A percentile compares a stretch with the other conserved stretches of the same genome.
Conservation (phyloP, 2,329 filamentous ascomycete genomes). For the Colletotrichum gloeosporioides region DNA sequence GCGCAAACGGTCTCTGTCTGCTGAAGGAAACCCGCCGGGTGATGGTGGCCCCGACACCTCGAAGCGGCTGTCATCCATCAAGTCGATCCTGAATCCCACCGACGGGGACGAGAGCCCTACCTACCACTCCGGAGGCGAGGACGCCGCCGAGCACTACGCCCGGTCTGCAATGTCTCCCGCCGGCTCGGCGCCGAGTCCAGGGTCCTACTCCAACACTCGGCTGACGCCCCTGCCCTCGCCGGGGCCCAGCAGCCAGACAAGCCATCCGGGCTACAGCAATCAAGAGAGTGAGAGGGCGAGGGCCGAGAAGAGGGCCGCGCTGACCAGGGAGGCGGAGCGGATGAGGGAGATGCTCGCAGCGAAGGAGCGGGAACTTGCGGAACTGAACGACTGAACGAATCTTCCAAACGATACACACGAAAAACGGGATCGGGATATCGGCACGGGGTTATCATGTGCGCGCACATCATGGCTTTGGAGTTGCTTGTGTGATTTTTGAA, state of each 20-base stretch:
- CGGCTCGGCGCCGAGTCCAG: constrained; percentile 46
- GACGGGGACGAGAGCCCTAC: constrained; percentile 29
- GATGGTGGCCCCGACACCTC: constrained; percentile 52
- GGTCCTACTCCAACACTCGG: constrained; percentile 38
- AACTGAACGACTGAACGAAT: constrained; percentile 5
- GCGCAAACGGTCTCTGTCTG: constrained; percentile 73
- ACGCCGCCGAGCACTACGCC: constrained; percentile 44
- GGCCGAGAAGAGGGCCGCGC: constrained; percentile 66
- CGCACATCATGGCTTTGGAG: constrained; percentile 3
- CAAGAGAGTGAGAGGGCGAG: constrained; percentile 58
- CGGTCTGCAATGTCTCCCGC: constrained; percentile 48
- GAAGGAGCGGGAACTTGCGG: constrained; percentile 75
- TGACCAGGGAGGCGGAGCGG: constrained; percentile 75
- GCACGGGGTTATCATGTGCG: neutral
- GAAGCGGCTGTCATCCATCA: constrained; percentile 76
- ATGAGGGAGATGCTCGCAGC: constrained; percentile 76
- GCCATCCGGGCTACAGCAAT: constrained; percentile 31
- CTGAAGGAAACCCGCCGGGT: constrained; percentile 44
- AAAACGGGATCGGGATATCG: neutral
- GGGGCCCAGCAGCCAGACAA: constrained; percentile 26
- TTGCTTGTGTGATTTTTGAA: neutral
- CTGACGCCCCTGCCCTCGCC: constrained; percentile 30
- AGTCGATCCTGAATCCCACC: constrained; percentile 73
- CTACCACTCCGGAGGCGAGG: constrained; percentile 32
- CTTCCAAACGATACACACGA: constrained; percentile 14